These are phyloP conservation scores for Pseudotsuga menziesii DNA, from an alignment of 75 land plant species.

Conservation along the genomic window DNA sequence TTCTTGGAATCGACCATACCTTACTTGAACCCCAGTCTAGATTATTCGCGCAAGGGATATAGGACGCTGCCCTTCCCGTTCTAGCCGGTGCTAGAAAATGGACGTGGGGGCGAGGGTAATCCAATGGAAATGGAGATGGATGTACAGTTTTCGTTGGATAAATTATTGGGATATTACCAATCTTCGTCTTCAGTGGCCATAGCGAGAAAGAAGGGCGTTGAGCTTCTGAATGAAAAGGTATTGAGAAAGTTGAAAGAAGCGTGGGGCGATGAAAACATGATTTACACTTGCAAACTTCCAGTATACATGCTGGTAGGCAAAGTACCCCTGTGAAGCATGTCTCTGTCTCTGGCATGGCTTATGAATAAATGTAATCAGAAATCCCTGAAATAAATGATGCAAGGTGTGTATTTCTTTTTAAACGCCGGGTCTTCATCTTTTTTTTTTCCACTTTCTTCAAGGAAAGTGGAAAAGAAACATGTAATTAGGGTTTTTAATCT, in stretches of 20 bases:
- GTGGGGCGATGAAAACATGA: slow-evolving; percentile 37
- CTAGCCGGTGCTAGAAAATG: slow-evolving; percentile 33
- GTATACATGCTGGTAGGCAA: no score
- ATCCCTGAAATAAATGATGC: no score
- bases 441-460: no score
- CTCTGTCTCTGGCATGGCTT: no score
- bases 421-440: no score
- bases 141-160: slow-evolving; percentile 32
- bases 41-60: slow-evolving; percentile 33
- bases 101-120: slow-evolving; percentile 20
- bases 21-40: slow-evolving; percentile 31
- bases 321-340: no score
- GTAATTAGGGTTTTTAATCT: no score
- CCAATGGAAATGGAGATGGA: slow-evolving; percentile 38
- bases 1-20: background rate
- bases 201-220: slow-evolving; percentile 52
- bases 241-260: slow-evolving; percentile 38
- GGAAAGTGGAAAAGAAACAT: no score
- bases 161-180: slow-evolving; percentile 30
- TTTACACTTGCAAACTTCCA: no score
- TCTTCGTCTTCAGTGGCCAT: slow-evolving; percentile 63
- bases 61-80: slow-evolving; percentile 61
- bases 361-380: no score
- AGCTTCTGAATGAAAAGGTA: slow-evolving; percentile 44
- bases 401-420: no score